phyloP scores from a whole-genome alignment of 2,329 filamentous ascomycete species.

The Trichocomaceae sp. region DNA sequence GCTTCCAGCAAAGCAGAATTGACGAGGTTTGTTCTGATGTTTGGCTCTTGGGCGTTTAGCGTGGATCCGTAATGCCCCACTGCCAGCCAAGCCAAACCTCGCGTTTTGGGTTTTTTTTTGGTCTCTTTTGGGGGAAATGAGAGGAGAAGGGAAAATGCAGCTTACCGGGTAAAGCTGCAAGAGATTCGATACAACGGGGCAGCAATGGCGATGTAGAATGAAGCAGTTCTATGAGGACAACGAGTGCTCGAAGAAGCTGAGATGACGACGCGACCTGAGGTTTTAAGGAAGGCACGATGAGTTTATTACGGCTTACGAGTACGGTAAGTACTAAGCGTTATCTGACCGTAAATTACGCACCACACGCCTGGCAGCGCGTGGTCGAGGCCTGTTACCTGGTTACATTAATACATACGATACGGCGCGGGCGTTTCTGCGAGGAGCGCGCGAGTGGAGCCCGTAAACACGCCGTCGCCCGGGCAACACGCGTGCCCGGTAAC shows the following conservation, averaged over 20 bases:
- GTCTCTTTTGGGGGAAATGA: not conserved
- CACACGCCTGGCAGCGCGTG: not conserved
- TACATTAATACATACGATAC: not conserved
- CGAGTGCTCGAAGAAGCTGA: not conserved
- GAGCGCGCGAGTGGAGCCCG: constrained; percentile 14
- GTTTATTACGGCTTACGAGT: too few relatives aligned
- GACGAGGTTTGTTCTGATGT: constrained; percentile 30
- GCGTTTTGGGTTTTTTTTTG: too few relatives aligned
- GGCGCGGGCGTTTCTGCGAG: not conserved
- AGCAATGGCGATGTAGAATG: constrained; percentile 8
- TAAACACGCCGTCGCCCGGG: constrained; percentile 35
- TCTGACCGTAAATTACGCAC: not conserved
- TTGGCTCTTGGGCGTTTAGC: constrained; percentile 36
- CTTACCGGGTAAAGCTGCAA: constrained; percentile 10
- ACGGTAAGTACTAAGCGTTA: too few relatives aligned
- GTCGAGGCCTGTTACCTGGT: not conserved
- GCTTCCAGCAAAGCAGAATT: constrained; percentile 18
- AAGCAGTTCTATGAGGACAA: not conserved
- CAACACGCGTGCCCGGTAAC: constrained; percentile 41
- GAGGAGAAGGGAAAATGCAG: constrained; percentile 1
- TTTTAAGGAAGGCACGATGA: not conserved
- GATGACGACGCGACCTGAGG: constrained; percentile 3
- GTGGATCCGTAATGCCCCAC: constrained; percentile 35
- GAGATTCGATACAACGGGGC: constrained; percentile 4
- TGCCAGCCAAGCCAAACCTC: constrained; percentile 17